Evolutionary conservation across 192 early-diverging fungal genomes (phyloP), one percentile per base, ranked within the genome.

Genomic region (Coemansia sp.): DNA sequence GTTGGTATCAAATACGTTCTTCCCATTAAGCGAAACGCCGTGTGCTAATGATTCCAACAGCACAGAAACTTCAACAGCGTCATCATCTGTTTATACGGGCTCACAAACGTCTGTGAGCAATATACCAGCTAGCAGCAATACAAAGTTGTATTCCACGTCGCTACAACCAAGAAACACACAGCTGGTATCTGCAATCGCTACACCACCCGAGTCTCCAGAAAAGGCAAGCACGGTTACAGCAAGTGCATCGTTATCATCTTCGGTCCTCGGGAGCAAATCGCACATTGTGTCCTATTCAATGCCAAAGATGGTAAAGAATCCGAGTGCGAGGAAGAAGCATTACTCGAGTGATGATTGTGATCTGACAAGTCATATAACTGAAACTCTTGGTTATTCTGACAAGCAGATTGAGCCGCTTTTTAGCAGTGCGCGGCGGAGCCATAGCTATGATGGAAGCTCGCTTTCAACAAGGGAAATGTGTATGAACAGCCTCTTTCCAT

Each of bases 171-270:
- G 5, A 40, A 15, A 36, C 11, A 8, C 15, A 22, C 57, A 42
- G 16, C 67, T 19, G 48, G 15, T 59, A n/a, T 46, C 46, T 7
- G 56, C 56, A 40, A 65, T 69, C 9, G 48, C 45, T 16, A 72
- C 70, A 4, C 77, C 77, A 21, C 68, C 72, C 10, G 72, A 74
- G 15, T 79, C 72, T 40, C 77, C 77, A 13, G 65, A 67, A 6
- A 70, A 71, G 56, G 45, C 62, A 3, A 65, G n/a, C 6, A 32
- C 60, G 9, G 40, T 32, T 4, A 65, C 63, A 19, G 67, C 26
- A 19, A 69, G 69, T 32, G 40, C 65, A 41, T 73, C 65, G 21
- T 22, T 67, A 3, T 52, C 18, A 9, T 56, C 71, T 11, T 52
- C 65, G 13, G 65, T 67, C 16, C 21, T 66, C 11, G 8, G 65